A percentile compares a stretch with the other conserved stretches of the same genome.
phyloP scores from a whole-genome alignment of 768 basidiomycete species.

The Podaxis sp. region DNA sequence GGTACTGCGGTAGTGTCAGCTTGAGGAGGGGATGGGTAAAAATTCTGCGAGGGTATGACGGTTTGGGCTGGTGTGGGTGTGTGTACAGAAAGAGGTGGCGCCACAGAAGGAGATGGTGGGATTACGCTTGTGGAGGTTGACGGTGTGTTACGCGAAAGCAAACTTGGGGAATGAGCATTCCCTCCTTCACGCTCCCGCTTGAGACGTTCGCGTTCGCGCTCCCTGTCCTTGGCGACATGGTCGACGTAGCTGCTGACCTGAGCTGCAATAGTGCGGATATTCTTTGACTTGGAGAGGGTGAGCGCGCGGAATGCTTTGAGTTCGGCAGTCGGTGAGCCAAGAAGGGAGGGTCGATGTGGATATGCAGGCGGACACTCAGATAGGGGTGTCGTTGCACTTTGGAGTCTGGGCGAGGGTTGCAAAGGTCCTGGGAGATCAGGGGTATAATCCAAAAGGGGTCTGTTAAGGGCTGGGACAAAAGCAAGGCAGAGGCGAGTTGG shows the following conservation, averaged over 20 bases:
- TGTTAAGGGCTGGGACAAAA: slow-evolving; percentile 37
- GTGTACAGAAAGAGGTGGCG: slow-evolving; percentile 19
- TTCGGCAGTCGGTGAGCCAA: slow-evolving; percentile 27
- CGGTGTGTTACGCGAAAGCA: slow-evolving; percentile 26
- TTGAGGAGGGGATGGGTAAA: slow-evolving; percentile 65
- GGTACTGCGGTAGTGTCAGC: slow-evolving; percentile 31
- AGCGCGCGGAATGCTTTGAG: slow-evolving; percentile 44
- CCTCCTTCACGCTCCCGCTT: slow-evolving; percentile 61
- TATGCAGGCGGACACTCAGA: slow-evolving; percentile 14
- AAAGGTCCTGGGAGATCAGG: slow-evolving; percentile 66
- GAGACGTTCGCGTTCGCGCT: slow-evolving; percentile 72
- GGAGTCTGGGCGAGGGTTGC: slow-evolving; percentile 46
- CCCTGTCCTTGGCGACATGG: slow-evolving; percentile 70
- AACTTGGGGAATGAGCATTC: slow-evolving; percentile 29
- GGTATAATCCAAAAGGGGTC: slow-evolving; percentile 45
- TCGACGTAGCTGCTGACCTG: slow-evolving; percentile 75
- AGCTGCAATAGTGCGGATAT: slow-evolving; percentile 50
- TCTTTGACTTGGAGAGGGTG: slow-evolving; percentile 48
- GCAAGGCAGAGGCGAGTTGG: slow-evolving; percentile 58
- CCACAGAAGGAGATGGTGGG: slow-evolving; percentile 8
- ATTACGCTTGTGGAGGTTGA: not conserved
- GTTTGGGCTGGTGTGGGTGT: slow-evolving; percentile 21
- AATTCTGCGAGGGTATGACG: slow-evolving; percentile 32
- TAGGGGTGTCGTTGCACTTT: slow-evolving; percentile 31
- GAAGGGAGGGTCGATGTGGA: slow-evolving; percentile 25